Conservation (phyloP, 208 protist species). For the Crithidia bombi region DNA sequence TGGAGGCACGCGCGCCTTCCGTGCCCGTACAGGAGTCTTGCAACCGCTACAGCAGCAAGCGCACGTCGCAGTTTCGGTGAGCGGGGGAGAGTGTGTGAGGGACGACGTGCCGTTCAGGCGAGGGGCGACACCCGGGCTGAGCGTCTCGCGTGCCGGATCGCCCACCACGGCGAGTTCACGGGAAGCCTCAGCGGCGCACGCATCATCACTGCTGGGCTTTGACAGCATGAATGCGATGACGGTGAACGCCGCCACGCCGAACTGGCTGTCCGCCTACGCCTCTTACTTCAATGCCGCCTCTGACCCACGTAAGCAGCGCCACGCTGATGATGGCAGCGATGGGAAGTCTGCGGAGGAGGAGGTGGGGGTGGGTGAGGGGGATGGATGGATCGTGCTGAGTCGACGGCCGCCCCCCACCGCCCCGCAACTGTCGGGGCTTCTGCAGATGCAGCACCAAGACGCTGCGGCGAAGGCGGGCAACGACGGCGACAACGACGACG, state of each 20-base stretch:
- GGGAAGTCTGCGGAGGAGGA: background rate
- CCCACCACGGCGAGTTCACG: constrained; percentile 1
- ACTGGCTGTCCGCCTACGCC: constrained; percentile 29
- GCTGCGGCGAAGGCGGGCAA: background rate
- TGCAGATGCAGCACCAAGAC: background rate
- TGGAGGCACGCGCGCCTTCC: background rate
- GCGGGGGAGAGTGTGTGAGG: background rate
- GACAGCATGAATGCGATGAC: too few relatives aligned
- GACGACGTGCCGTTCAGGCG: too few relatives aligned
- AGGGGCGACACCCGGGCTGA: too few relatives aligned
- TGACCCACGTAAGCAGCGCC: background rate
- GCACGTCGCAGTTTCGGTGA: background rate
- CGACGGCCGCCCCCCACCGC: background rate
- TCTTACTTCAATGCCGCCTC: constrained; percentile 22
- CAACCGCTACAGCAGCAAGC: background rate
- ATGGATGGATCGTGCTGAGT: constrained; percentile 5
- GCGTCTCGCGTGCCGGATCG: background rate
- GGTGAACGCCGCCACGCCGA: background rate
- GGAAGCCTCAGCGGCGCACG: background rate
- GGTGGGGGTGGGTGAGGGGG: background rate
- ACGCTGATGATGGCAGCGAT: background rate
- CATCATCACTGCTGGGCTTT: too few relatives aligned
- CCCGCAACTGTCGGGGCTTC: background rate
- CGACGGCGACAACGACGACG: background rate
- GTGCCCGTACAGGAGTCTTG: background rate